Conservation (phyloP, 805 yeast genomes). For the Nakazawaea ambrosiae region DNA sequence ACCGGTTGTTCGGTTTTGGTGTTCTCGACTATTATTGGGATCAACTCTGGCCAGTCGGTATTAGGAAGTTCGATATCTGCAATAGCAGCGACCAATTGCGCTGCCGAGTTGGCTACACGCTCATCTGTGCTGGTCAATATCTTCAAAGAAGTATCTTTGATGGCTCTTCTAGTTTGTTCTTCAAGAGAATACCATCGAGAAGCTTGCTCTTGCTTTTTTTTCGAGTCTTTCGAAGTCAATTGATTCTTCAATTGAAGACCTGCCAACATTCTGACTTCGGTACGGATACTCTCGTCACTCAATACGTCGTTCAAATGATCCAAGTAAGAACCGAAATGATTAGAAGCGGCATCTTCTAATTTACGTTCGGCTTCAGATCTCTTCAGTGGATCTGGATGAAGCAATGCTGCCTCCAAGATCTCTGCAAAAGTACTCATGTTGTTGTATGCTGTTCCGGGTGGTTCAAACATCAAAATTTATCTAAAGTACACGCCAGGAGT, state of each 20-base stretch:
- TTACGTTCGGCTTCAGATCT: slow-evolving; percentile 77
- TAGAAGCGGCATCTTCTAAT: slow-evolving; percentile 61
- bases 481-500: too few relatives aligned
- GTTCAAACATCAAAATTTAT: not conserved
- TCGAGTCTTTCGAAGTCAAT: slow-evolving; percentile 70
- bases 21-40: slow-evolving; percentile 76
- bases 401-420: slow-evolving; percentile 73
- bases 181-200: slow-evolving; percentile 72
- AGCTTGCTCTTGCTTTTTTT: slow-evolving; percentile 50
- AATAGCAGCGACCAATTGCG: slow-evolving; percentile 92
- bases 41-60: slow-evolving; percentile 82
- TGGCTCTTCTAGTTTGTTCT: slow-evolving; percentile 44
- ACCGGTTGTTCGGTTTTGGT: slow-evolving; percentile 75
- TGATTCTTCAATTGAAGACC: slow-evolving; percentile 84
- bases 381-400: slow-evolving; percentile 55
- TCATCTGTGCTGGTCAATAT: slow-evolving; percentile 62
- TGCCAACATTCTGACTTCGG: slow-evolving; percentile 88
- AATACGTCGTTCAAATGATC: slow-evolving; percentile 64
- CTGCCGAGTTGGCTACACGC: slow-evolving; percentile 81
- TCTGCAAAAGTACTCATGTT: slow-evolving; percentile 53
- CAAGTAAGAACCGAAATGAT: slow-evolving; percentile 71
- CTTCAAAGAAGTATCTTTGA: slow-evolving; percentile 58
- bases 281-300: slow-evolving; percentile 52
- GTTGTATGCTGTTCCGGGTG: not conserved
- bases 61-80: slow-evolving; percentile 94